Evolutionary conservation across 257 asterid species (phyloP), one percentile per base, ranked within the genome.

Genomic region (Cordia subcordata): DNA sequence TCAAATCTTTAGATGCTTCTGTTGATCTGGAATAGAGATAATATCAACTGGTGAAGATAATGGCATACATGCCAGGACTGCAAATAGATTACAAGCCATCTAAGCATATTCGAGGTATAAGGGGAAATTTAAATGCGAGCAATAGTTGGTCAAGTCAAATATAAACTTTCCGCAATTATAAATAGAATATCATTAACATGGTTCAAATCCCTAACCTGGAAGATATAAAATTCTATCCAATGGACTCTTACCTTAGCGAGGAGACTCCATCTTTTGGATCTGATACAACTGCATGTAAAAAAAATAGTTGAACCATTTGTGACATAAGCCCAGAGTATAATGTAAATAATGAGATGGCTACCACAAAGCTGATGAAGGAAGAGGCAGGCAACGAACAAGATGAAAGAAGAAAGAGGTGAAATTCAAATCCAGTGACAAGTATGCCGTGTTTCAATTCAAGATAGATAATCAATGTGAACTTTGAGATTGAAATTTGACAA

Each of bases 21-120:
- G 73, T 63, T 53, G 66, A 76, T 70, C 98, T 88, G 89, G 69
- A 72, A 76, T 21, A 60, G 8, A 65, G 13, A 60, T 21, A 56
- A n/a, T n/a, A 51, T 32, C 53, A 62, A 61, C 19, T 65, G 22
- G 33, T 27, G 66, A 63, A 59, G 46, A 55, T n/a, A 65, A 57
- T 23, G 33, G 27, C 54, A 23, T 58, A 52, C 62, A 55, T 49
- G 27, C 15, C 13, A 55, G 53, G 33, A 33, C 40, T n/a, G n/a
- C n/a, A n/a, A 47, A 50, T 15, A 62, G 68, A 39, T 35, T 54
- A 40, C 6, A 27, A 27, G 35, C 6, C 35, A 27, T 1, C 6
- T 27, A 27, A 27, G 35, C 4, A 27, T 27, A 27, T 27, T 27
- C 35, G 3, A 27, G 35, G 4, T 27, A 27, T 1, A 27, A 27